phyloP scores from a whole-genome alignment of 164 flowering plant species.

The Piper betle region DNA sequence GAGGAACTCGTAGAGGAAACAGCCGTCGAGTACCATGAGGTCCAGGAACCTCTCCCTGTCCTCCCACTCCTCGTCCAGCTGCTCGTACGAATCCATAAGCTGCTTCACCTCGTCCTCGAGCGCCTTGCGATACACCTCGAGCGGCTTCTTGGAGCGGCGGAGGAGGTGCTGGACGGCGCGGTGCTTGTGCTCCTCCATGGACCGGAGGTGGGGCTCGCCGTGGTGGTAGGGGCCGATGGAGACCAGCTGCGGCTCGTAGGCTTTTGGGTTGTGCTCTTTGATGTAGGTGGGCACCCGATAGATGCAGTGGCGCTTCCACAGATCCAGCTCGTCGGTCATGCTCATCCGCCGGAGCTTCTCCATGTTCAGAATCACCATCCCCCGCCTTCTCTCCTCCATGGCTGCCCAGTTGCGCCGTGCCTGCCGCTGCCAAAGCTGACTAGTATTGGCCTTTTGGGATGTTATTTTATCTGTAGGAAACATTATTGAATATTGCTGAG shows the following conservation, averaged over 20 bases:
- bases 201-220: neutral
- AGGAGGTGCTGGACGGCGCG: slow-evolving; percentile 8
- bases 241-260: slow-evolving; percentile 15
- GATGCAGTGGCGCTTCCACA: slow-evolving; percentile 5
- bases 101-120: slow-evolving; percentile 3
- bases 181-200: slow-evolving; percentile 13
- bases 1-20: slow-evolving; percentile 8
- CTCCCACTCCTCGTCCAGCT: neutral
- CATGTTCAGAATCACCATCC: slow-evolving; percentile 1
- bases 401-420: neutral
- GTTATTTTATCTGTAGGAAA: too few relatives aligned
- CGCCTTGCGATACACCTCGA: neutral
- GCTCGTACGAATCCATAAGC: slow-evolving; percentile 7
- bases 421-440: too few relatives aligned
- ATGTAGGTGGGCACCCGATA: slow-evolving; percentile 4
- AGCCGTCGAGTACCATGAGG: slow-evolving; percentile 9
- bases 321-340: neutral
- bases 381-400: neutral
- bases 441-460: too few relatives aligned
- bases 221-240: slow-evolving; percentile 16
- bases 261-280: neutral
- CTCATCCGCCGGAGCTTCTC: slow-evolving; percentile 5
- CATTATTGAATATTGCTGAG: too few relatives aligned
- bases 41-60: slow-evolving; percentile 7
- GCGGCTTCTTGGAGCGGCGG: neutral